A percentile compares a stretch with the other conserved stretches of the same genome.
Evolutionary conservation across 768 basidiomycete species (phyloP).

Genomic region (Tylopilus sp.): DNA sequence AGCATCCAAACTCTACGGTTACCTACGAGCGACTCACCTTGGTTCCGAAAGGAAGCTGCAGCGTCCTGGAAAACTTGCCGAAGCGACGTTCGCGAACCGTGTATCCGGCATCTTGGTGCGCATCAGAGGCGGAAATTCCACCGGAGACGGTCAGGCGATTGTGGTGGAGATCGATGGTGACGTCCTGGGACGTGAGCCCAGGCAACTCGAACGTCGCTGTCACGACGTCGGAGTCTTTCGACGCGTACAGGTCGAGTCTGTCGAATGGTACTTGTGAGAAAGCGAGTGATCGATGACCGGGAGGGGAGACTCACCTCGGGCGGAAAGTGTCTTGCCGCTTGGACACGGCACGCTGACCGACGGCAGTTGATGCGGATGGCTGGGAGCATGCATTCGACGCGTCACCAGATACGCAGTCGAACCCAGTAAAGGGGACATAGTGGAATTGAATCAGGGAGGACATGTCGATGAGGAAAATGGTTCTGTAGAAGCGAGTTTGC

Average conservation of each 20-base stretch:
- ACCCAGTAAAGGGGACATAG: neutral
- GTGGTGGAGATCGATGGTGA: neutral
- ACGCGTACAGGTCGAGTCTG: neutral
- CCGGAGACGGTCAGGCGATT: neutral
- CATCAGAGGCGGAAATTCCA: too few species aligned
- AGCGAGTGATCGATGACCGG: too few species aligned
- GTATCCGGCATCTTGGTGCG: too few species aligned
- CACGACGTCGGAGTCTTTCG: neutral
- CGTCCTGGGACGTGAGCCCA: neutral
- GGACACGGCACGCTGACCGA: neutral
- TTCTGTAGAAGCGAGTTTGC: too few species aligned
- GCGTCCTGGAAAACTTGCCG: too few species aligned
- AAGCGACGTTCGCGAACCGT: too few species aligned
- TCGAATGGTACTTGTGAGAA: too few species aligned
- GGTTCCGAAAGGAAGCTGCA: too few species aligned
- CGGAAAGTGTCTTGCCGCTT: slow-evolving; percentile 7
- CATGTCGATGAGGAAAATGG: neutral
- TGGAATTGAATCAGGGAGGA: slow-evolving; percentile 7
- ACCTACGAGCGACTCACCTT: too few species aligned
- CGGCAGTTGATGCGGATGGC: neutral
- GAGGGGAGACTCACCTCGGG: neutral
- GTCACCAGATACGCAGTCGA: slow-evolving; percentile 4
- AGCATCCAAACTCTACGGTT: too few species aligned
- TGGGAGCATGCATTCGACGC: slow-evolving; percentile 6
- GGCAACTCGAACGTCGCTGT: neutral